These are phyloP conservation scores for Leucoagaricus sp. DNA, from an alignment of 1,284 basidiomycete genomes.

Conservation along the genomic window DNA sequence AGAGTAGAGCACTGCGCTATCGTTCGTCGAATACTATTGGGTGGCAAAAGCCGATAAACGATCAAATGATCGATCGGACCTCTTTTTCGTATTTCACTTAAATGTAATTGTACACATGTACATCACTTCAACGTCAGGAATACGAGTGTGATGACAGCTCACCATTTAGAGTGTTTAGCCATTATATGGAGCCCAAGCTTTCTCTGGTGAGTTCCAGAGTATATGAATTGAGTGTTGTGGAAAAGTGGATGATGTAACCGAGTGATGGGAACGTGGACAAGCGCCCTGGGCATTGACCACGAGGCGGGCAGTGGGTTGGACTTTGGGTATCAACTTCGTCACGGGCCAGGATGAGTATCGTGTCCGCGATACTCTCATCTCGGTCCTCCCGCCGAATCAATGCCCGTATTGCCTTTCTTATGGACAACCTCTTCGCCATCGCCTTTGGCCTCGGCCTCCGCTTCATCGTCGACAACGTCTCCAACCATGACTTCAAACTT, in stretches of 20 bases:
- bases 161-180: no score
- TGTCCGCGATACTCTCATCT: conserved; percentile 43
- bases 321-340: no score
- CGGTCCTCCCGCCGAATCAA: conserved; percentile 26
- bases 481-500: conserved; percentile 47
- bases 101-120: no score
- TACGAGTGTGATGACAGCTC: no score
- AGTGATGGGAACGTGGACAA: neutral
- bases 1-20: no score
- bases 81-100: neutral
- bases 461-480: conserved; percentile 47
- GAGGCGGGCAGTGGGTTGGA: neutral
- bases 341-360: conserved; percentile 30
- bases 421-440: conserved; percentile 59
- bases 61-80: neutral
- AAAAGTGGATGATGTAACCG: neutral
- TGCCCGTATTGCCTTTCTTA: conserved; percentile 38
- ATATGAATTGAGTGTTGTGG: neutral
- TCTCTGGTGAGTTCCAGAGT: neutral
- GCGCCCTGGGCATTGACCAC: neutral
- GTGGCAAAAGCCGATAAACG: neutral
- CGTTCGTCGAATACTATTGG: no score
- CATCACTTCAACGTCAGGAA: no score
- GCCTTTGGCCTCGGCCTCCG: conserved; percentile 52
- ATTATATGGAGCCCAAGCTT: no score